Base-by-base conservation (phyloP, 169 alveolate species). In the Cryptosporidium xiaoi region DNA sequence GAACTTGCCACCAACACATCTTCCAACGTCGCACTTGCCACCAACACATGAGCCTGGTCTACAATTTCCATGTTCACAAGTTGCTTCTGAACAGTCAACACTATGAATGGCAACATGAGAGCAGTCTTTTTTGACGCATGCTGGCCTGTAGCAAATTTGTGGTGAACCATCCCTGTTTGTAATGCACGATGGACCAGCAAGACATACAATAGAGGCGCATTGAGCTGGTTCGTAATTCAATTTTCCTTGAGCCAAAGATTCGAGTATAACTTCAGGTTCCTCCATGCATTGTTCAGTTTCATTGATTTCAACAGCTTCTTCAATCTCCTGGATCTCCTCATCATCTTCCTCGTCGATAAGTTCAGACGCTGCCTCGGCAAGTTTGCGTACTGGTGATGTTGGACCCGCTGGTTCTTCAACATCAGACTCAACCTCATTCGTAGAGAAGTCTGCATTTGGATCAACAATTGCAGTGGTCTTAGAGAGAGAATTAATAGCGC, bases 1-100 rank as follows among this genome's bases (percentile, higher is more conserved):
- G 46, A 58, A 77, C 18, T 64, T 34, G n/a, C 87, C 71, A 5
- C 87, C 87, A 24, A 56, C 71, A n/a, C 87, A 77, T 16, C 2
- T 56, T 12, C 87, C 87, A 6, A 24, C 0, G n/a, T 16, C 27
- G 31, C 87, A 60, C 27, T 77, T 62, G 2, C 71, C 87, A 15
- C 87, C 87, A 16, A 77, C 87, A 34, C 87, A 60, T 6, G 31
- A 40, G 5, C 71, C 71, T 16, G 46, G 33, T 27, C 20, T 77
- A 27, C 87, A 77, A 6, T 53, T 40, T 10, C 87, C 71, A 4
- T 15, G 50, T 2, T 60, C 87, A 5, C 71, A 56, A 2, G 13
- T 62, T 44, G 71, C 87, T 5, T 77, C 33, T 12, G 69, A 60
- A 27, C 87, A 77, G 29, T 77, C 71, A 12, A 77, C 46, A 1